Base-by-base conservation (phyloP, 1,139 yeast species). In the Saccharomyces hybrid region DNA sequence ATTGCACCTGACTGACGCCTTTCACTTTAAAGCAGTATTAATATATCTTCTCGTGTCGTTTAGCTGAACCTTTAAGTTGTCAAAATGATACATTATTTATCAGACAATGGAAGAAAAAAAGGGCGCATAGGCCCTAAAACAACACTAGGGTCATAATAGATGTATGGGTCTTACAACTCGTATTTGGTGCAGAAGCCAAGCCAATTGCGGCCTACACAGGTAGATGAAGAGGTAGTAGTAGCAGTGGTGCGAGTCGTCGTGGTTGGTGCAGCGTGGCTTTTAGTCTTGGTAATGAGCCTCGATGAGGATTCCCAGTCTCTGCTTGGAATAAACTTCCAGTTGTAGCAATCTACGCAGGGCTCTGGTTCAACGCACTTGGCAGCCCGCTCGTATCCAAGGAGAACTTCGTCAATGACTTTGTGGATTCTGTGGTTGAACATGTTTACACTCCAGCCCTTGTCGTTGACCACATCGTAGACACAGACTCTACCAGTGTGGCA, bases 401-500 rank as follows among this genome's bases (percentile, higher is more conserved):
- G 75, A 6, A 95, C 81, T 34, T 87, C 87, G 68, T 89, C 97
- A 58, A 95, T 89, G 11, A 95, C 97, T 0, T 91, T 87, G 64
- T 87, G 95, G 56, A 93, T 89, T 47, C 97, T 77, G 70, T 93
- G 99, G 69, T 93, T 89, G 60, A 88, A 75, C 69, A 95, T 73
- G 62, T 86, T 89, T 13, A 91, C 95, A 62, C 83, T 84, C 98
- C 98, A 93, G 2, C 98, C 98, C 59, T 79, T 74, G 63, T 93
- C 98, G 4, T 80, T 78, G 14, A 91, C 97, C 23, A 87, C 93
- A 66, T 93, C 99, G 72, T 93, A 95, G 23, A 86, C 79, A 69
- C 99, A 93, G 55, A 83, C 83, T 66, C 80, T 79, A 0, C 99
- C 99, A 0, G 97, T 82, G 69, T 93, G 99, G 67, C 99, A 93